Evolutionary conservation across 1,139 yeast genomes (phyloP), one percentile per base, ranked within the genome.

Genomic region (Magnusiomyces ingens): DNA sequence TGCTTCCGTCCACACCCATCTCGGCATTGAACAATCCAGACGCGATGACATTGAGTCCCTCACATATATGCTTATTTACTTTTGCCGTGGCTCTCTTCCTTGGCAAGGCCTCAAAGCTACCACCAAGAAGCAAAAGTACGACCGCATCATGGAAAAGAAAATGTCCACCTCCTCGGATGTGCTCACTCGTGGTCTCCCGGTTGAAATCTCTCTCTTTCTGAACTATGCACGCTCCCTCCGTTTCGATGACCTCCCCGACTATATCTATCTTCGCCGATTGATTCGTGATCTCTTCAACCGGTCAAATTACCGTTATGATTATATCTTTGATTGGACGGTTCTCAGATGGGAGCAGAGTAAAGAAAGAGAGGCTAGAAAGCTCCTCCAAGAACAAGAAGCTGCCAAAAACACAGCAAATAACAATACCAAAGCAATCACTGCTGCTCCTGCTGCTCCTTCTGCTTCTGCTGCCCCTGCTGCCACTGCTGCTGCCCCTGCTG

Each of bases 81-180:
- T 93, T 67, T 73, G 93, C 63, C 79, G 95, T 62, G 99, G 99
- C 50, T 90, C 88, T 59, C 79, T 93, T 65, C 99, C 99, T 51
- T 93, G 99, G 99, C 99, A 93, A 74, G 98, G 99, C 32, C 78
- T 93, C 61, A 91, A 91, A 72, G 99, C 98, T n/a, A 95, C 96
- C 60, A 90, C 95, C 43, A 93, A 93, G 74, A 93, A 93, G 72
- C 90, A 87, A 67, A 93, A 93, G 71, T 93, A 93, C 70, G 98
- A 93, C 71, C 91, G 90, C 69, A 93, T 93, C 71, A 98, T 97
- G 57, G 93, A 88, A 65, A 91, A 91, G 71, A 91, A 91, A 72
- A 88, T 90, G 70, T 80, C 93, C 11, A 86, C 96, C 10, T 88
- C 96, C 32, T 82, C 93, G 50, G 96, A 91, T 66, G 81, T 85